Evolutionary conservation across 2,329 filamentous ascomycete species (phyloP).

Genomic region (Teratosphaeria pseudoeucalypti): DNA sequence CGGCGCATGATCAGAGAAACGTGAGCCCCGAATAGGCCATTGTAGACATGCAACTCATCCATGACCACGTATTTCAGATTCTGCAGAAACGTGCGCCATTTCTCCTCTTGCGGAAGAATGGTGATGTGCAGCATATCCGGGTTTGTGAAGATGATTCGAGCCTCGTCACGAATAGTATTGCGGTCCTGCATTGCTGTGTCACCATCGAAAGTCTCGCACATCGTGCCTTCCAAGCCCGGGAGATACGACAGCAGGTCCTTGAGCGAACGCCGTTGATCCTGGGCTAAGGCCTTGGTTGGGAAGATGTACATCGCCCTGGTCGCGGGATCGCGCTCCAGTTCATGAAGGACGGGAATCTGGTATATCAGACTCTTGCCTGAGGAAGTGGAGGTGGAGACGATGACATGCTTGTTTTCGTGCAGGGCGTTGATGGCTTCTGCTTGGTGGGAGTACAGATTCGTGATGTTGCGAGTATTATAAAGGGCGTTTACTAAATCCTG

Average conservation of each 20-base stretch:
- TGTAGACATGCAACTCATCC: conserved; percentile 89
- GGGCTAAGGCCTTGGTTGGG: conserved; percentile 89
- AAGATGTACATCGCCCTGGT: conserved; percentile 96
- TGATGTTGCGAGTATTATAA: conserved; percentile 84
- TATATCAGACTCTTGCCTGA: conserved; percentile 98
- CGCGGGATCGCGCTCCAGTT: conserved; percentile 64
- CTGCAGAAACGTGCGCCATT: conserved; percentile 79
- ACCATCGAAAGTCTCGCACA: conserved; percentile 92
- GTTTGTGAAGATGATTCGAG: conserved; percentile 90
- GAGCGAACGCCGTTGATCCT: conserved; percentile 84
- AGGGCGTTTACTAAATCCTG: conserved; percentile 91
- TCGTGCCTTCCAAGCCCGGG: conserved; percentile 59
- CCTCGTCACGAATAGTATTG: conserved; percentile 74
- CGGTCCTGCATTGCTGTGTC: conserved; percentile 78
- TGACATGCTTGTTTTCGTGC: conserved; percentile 71
- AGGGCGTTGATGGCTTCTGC: conserved; percentile 86
- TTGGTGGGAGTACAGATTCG: conserved; percentile 80
- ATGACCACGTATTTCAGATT: conserved; percentile 80
- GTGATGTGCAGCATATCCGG: conserved; percentile 96
- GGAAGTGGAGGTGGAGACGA: conserved; percentile 88
- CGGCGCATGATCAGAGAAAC: conserved; percentile 91
- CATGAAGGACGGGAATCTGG: conserved; percentile 81
- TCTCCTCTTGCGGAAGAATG: conserved; percentile 81
- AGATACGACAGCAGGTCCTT: conserved; percentile 77
- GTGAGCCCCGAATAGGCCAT: conserved; percentile 86